Percentiles rank a stretch among this genome's conserved stretches.
Evolutionary conservation across 305 asterid species (phyloP).

Genomic region (Nicotiana rustica): DNA sequence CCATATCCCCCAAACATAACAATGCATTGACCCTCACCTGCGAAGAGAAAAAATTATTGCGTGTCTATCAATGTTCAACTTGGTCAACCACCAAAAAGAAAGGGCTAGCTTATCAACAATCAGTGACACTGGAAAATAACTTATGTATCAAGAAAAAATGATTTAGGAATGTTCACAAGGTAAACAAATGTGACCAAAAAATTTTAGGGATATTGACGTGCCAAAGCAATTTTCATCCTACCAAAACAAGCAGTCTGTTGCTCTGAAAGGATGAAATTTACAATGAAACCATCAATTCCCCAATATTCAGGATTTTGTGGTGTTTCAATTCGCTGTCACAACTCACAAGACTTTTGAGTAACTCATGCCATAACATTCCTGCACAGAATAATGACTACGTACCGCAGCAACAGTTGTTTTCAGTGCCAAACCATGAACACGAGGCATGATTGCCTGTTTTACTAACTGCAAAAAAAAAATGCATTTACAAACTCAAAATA

Average conservation of each 20-base stretch:
- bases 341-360: slow-evolving; percentile 19
- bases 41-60: slow-evolving; percentile 38
- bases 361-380: slow-evolving; percentile 25
- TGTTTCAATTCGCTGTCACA: slow-evolving; percentile 2
- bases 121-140: slow-evolving; percentile 29
- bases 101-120: slow-evolving; percentile 26
- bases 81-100: slow-evolving; percentile 24
- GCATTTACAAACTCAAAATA: slow-evolving; percentile 32
- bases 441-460: slow-evolving; percentile 87
- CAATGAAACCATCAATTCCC: slow-evolving; percentile 6
- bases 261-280: slow-evolving; percentile 18
- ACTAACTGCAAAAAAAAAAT: slow-evolving; percentile 64
- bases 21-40: slow-evolving; percentile 99
- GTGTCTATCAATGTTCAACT: background rate
- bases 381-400: slow-evolving; percentile 48
- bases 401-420: slow-evolving; percentile 98
- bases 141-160: background rate
- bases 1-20: slow-evolving; percentile 86
- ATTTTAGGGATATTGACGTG: slow-evolving; percentile 15
- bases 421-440: slow-evolving; percentile 96
- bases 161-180: background rate
- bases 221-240: slow-evolving; percentile 12
- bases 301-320: slow-evolving; percentile 13
- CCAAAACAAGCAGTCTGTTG: background rate
- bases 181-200: background rate